Conservation (phyloP, 2,329 filamentous ascomycete genomes). For the Fusarium clavum region DNA sequence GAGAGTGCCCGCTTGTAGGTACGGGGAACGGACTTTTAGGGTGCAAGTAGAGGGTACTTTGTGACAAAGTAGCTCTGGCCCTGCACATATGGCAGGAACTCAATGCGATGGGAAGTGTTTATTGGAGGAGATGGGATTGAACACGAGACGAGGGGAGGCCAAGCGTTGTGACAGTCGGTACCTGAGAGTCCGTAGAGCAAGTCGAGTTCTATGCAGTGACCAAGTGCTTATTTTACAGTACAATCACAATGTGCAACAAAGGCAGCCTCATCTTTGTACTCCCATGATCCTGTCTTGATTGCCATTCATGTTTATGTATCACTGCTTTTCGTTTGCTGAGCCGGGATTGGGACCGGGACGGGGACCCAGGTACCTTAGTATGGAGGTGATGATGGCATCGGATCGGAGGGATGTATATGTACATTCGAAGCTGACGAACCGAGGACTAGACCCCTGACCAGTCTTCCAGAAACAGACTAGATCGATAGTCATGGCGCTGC, state of each 20-base stretch:
- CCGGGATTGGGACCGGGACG: not conserved
- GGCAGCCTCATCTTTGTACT: slow-evolving; percentile 5
- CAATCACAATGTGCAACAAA: not conserved
- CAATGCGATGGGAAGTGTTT: not conserved
- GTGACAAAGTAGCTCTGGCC: slow-evolving; percentile 19
- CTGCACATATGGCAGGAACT: slow-evolving; percentile 12
- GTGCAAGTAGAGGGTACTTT: slow-evolving; percentile 26
- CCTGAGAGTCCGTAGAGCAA: not conserved
- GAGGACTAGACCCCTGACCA: slow-evolving; percentile 2
- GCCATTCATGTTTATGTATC: not conserved
- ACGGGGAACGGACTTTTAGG: slow-evolving; percentile 8
- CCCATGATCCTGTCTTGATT: not conserved
- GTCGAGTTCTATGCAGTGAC: not conserved
- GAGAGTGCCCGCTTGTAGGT: slow-evolving; percentile 7
- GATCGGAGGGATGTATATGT: not conserved
- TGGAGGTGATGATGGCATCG: not conserved
- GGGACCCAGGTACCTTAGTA: not conserved
- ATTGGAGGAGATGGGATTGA: slow-evolving; percentile 13
- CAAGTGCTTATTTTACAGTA: not conserved
- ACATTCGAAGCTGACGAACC: not conserved
- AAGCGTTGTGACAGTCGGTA: slow-evolving; percentile 13
- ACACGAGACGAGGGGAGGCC: not conserved
- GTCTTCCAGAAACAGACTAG: slow-evolving; percentile 15
- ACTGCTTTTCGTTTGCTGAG: not conserved
- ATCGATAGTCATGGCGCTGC: slow-evolving; percentile 10